Percentiles rank a stretch among this genome's conserved stretches.
These are phyloP conservation scores for Blepharisma japonicum DNA, from an alignment of 73 alveolate genomes.

Conservation along the genomic window DNA sequence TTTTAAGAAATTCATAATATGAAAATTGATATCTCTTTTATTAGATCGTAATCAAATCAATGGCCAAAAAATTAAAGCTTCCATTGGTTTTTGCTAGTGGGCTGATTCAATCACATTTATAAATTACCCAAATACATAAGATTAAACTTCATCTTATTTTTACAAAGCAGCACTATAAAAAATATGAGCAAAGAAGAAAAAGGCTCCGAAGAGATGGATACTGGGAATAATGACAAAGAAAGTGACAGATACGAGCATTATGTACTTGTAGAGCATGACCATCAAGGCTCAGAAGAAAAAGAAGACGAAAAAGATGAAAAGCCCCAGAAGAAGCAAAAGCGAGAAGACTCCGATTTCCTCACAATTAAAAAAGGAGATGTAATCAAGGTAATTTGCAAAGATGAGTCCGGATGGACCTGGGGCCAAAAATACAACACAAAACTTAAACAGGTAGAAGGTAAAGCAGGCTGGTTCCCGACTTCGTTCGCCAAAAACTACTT, in stretches of 20 bases:
- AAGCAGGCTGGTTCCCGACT: constrained; percentile 24
- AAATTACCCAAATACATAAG: no score
- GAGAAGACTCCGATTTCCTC: not conserved
- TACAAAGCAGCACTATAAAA: no score
- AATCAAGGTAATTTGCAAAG: constrained; percentile 12
- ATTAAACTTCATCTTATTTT: no score
- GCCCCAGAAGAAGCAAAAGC: constrained; percentile 24
- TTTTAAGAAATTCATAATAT: no score
- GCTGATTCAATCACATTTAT: no score
- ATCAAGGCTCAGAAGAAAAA: not conserved
- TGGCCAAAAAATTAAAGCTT: no score
- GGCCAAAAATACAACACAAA: constrained; percentile 10
- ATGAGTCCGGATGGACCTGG: constrained; percentile 11
- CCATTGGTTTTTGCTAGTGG: no score
- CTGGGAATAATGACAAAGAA: not conserved
- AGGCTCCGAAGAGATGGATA: constrained; percentile 21
- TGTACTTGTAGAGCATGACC: constrained; percentile 3
- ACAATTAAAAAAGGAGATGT: not conserved
- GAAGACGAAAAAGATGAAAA: not conserved
- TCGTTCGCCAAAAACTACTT: not conserved
- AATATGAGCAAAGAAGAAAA: not conserved
- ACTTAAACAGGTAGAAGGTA: not conserved
- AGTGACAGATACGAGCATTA: not conserved
- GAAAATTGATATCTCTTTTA: no score
- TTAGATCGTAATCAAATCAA: no score